Conservation (phyloP, 176 grass and related monocot species). For the Panicum miliaceum region DNA sequence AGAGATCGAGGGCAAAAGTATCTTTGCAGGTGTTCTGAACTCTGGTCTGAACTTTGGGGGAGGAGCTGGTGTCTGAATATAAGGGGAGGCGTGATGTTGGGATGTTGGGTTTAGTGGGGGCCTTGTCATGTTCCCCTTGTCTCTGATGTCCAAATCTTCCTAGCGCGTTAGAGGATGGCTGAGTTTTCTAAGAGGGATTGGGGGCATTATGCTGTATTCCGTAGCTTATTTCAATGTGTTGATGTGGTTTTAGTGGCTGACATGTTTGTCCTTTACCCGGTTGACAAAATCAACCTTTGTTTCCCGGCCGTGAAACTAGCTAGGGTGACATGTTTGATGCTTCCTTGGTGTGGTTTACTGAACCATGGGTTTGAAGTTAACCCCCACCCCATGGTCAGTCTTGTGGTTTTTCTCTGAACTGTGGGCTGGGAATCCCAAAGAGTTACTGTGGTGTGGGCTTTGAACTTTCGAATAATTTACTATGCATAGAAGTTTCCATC, state of each 20-base stretch:
- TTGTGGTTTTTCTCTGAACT: neutral
- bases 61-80: constrained; percentile 48
- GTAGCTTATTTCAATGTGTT: constrained; percentile 57
- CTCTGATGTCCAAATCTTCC: constrained; percentile 38
- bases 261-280: constrained; percentile 52
- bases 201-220: neutral
- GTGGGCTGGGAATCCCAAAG: neutral
- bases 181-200: constrained; percentile 54
- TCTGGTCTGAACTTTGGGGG: constrained; percentile 32
- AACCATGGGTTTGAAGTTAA: constrained; percentile 8
- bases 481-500: neutral
- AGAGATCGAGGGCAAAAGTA: neutral
- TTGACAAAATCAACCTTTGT: constrained; percentile 31
- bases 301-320: constrained; percentile 6
- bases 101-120: constrained; percentile 30
- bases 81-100: constrained; percentile 8
- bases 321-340: constrained; percentile 34
- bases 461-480: neutral
- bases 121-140: constrained; percentile 50
- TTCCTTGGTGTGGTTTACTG: neutral
- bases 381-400: neutral
- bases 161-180: constrained; percentile 44
- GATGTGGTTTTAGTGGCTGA: constrained; percentile 55
- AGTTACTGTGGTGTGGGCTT: neutral
- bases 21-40: neutral